A percentile compares a stretch with the other conserved stretches of the same genome.
These are phyloP conservation scores for Metschnikowia vanudenii DNA, from an alignment of 805 yeast species.

Conservation along the genomic window DNA sequence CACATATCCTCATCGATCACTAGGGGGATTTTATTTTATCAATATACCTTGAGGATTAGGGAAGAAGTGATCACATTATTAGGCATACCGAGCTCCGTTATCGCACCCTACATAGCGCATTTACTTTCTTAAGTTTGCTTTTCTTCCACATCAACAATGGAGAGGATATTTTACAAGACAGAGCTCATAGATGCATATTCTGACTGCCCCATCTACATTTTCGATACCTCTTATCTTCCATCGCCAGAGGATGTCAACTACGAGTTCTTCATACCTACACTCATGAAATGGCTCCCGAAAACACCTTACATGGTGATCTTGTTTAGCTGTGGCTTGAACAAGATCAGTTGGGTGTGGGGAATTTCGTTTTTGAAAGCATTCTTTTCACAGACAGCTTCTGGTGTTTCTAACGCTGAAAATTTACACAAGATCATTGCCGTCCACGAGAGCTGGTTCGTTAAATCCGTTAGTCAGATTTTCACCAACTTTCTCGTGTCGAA, in stretches of 20 bases:
- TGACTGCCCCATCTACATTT: constrained; percentile 65
- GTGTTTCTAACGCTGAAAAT: constrained; percentile 45
- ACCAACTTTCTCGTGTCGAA: constrained; percentile 52
- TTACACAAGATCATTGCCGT: constrained; percentile 70
- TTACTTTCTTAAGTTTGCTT: not conserved
- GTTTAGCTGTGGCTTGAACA: constrained; percentile 78
- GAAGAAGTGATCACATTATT: not conserved
- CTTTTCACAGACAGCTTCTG: constrained; percentile 46
- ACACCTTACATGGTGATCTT: constrained; percentile 66
- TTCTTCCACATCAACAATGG: constrained; percentile 24
- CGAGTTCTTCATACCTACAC: constrained; percentile 54
- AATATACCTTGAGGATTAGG: not conserved
- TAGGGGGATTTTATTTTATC: too few species aligned
- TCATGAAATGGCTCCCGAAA: constrained; percentile 58
- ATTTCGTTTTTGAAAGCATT: constrained; percentile 52
- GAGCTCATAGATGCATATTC: constrained; percentile 65
- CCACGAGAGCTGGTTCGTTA: constrained; percentile 87
- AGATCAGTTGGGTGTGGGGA: constrained; percentile 71
- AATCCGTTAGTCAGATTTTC: constrained; percentile 71
- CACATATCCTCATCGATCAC: too few species aligned
- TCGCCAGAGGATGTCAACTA: constrained; percentile 44
- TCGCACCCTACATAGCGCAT: not conserved
- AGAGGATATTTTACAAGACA: constrained; percentile 54
- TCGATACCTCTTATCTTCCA: constrained; percentile 83
- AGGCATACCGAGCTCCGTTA: not conserved